Evolutionary conservation across 495 filamentous ascomycete genomes (phyloP), one percentile per base, ranked within the genome.

Genomic region (Neurospora intermedia): DNA sequence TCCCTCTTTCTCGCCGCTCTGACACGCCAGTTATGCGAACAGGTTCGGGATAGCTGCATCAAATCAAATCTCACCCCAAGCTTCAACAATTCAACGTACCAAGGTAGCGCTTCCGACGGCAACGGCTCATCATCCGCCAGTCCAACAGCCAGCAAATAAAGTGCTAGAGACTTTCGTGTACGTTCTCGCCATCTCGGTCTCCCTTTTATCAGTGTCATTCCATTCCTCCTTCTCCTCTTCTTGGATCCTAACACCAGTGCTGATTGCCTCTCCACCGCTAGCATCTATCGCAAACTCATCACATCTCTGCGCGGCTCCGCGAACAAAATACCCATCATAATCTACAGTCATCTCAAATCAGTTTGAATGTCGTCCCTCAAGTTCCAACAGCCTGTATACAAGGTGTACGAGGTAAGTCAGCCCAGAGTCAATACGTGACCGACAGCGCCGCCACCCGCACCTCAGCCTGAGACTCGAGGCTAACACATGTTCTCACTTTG

Each of bases 31-130:
- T 77, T 76, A 81, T 82, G 81, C 82, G 82, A 85, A 85, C 83
- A 85, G 83, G 81, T 84, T 84, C 81, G 78, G 84, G 84, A 78
- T 84, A 82, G 78, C 82, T 82, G 83, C 84, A 85, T 83, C 81
- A 80, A 75, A 81, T 78, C 79, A 75, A 79, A 76, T 75, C 71
- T 77, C 73, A 75, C 75, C 71, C 75, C 75, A 72, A 66, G 54
- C 54, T 35, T 35, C 54, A 66, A 66, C 27, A 27, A 66, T 66
- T 18, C 23, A 66, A 2, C 27, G 23, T 66, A 66, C 54, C 54
- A 66, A 66, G 54, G 54, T 66, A 66, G 27, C 54, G 54, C 54
- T 31, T 66, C 54, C 54, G 54, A 72, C 43, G 15, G 73, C 76
- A 75, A 76, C 80, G 77, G 79, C 79, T 73, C 46, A 42, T 48